Evolutionary conservation across 2,329 filamentous ascomycete species (phyloP).

Genomic region (Intubia oerlemansii): DNA sequence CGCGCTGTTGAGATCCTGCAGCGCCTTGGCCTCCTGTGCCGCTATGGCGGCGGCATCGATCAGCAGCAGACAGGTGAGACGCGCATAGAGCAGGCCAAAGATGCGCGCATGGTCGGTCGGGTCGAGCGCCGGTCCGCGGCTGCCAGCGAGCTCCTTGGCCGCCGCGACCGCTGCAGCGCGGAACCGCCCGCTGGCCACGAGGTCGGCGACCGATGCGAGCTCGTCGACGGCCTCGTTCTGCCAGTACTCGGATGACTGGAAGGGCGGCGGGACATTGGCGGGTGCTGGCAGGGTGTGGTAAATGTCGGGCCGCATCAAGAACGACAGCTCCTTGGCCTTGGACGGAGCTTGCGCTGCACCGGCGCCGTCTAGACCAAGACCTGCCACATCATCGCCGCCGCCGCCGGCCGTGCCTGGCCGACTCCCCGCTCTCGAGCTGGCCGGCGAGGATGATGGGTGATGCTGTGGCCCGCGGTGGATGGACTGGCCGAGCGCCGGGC

Average conservation of each 20-base stretch:
- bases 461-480: no score
- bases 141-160: conserved; percentile 34
- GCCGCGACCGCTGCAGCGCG: conserved; percentile 54
- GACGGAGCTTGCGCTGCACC: neutral
- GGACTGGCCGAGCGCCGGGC: conserved; percentile 2
- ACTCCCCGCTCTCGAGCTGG: no score
- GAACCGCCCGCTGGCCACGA: conserved; percentile 58
- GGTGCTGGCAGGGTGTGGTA: conserved; percentile 66
- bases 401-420: neutral
- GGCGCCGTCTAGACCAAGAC: conserved; percentile 1
- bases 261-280: conserved; percentile 37
- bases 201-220: conserved; percentile 31
- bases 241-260: conserved; percentile 45
- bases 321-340: conserved; percentile 52
- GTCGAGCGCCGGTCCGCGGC: conserved; percentile 18
- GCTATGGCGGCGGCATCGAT: conserved; percentile 52
- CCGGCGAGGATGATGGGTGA: no score
- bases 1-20: conserved; percentile 37
- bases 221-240: conserved; percentile 25
- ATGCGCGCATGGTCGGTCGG: conserved; percentile 42
- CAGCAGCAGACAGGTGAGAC: conserved; percentile 63
- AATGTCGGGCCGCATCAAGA: conserved; percentile 57
- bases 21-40: conserved; percentile 41
- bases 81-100: conserved; percentile 58
- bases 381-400: neutral